Conservation (phyloP, 176 grass and related monocot genomes). For the Avena sativa region DNA sequence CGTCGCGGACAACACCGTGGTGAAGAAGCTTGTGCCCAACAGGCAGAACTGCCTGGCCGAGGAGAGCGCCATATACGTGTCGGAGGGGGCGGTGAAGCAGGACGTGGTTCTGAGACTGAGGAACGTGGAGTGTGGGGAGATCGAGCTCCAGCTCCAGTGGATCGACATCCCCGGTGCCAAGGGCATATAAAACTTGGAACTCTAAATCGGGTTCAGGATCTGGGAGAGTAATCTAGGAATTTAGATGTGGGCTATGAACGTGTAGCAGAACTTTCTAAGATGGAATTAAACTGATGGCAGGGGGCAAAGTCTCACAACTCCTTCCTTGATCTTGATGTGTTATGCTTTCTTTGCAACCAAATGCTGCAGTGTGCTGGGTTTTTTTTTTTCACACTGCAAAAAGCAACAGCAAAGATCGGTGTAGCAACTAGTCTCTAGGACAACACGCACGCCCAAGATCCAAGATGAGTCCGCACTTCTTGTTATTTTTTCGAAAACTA, state of each 20-base stretch:
- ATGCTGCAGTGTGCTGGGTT: no score
- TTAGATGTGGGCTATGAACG: not conserved
- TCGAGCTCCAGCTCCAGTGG: conserved; percentile 71
- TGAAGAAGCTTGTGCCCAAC: conserved; percentile 61
- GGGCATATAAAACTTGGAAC: not conserved
- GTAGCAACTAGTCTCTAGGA: no score
- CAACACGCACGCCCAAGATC: no score
- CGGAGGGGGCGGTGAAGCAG: conserved; percentile 64
- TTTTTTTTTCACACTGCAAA: no score
- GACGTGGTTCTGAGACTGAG: conserved; percentile 58
- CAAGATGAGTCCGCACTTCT: no score
- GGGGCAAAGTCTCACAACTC: no score
- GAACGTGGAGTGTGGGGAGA: conserved; percentile 67
- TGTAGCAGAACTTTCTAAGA: no score
- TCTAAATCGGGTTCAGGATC: not conserved
- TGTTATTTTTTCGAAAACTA: no score
- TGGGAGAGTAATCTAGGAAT: not conserved
- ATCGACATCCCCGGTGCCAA: conserved; percentile 50
- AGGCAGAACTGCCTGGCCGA: conserved; percentile 74
- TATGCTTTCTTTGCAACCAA: no score
- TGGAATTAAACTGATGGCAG: no score
- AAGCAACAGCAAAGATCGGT: no score
- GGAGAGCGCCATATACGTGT: conserved; percentile 54
- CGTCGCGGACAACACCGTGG: conserved; percentile 46
- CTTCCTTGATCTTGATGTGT: no score